Conservation (phyloP, 176 grass and related monocot species). For the Miscanthus lutarioriparius region DNA sequence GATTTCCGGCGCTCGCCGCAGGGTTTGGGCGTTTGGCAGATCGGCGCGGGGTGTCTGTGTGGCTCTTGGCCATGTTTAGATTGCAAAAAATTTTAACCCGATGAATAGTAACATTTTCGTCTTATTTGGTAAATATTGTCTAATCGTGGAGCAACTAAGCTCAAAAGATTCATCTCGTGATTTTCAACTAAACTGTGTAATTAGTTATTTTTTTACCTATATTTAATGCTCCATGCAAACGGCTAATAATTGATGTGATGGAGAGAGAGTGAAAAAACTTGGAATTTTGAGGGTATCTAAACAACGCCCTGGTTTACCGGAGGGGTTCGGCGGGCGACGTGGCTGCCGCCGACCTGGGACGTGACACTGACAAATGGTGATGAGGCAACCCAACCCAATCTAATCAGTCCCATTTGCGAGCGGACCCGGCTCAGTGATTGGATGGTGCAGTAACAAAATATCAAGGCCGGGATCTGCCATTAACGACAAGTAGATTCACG, state of each 20-base stretch:
- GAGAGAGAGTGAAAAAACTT: no score
- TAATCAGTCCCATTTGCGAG: background rate
- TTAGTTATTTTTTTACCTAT: no score
- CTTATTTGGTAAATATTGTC: no score
- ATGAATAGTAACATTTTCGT: no score
- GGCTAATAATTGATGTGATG: no score
- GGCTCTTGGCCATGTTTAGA: no score
- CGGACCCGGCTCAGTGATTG: conserved; percentile 7
- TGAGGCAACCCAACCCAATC: background rate
- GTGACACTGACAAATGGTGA: background rate
- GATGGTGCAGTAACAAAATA: background rate
- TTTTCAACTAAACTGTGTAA: no score
- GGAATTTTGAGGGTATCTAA: no score
- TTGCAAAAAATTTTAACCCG: no score
- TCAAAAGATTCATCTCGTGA: no score
- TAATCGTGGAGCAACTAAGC: no score
- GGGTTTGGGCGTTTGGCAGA: background rate
- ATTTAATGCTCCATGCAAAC: no score
- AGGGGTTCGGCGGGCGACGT: background rate
- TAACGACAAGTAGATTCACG: background rate
- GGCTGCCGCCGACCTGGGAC: background rate
- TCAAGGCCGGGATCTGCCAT: background rate
- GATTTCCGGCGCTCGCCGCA: background rate
- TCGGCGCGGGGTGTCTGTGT: background rate
- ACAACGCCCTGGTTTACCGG: background rate